Evolutionary conservation across 2,329 filamentous ascomycete species (phyloP).

Genomic region (Colletotrichum musae): DNA sequence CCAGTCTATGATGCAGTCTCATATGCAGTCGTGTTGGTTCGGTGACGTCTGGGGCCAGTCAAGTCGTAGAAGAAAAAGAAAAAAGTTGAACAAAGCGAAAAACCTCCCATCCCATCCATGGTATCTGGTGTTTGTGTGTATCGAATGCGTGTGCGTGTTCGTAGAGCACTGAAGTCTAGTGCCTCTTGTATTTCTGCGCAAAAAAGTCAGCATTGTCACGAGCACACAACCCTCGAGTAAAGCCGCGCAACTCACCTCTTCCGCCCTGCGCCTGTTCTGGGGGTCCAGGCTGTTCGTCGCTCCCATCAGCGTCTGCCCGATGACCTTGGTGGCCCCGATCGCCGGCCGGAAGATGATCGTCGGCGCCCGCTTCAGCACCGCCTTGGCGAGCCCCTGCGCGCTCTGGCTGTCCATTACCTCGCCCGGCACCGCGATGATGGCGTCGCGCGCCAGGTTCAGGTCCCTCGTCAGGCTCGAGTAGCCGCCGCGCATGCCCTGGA

Average conservation of each 20-base stretch:
- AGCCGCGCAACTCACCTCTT: slow-evolving; percentile 82
- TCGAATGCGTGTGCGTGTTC: slow-evolving; percentile 4
- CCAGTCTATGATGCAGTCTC: slow-evolving; percentile 43
- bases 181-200: slow-evolving; percentile 64
- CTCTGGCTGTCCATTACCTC: slow-evolving; percentile 90
- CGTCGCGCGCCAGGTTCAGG: slow-evolving; percentile 87
- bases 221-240: too few relatives aligned
- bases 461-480: slow-evolving; percentile 88
- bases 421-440: slow-evolving; percentile 93
- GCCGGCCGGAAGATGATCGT: slow-evolving; percentile 93
- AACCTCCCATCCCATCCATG: neutral
- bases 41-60: neutral
- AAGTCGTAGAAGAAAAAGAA: neutral
- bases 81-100: neutral
- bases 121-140: slow-evolving; percentile 21
- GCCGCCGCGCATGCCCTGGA: slow-evolving; percentile 87
- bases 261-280: slow-evolving; percentile 82
- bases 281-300: slow-evolving; percentile 94
- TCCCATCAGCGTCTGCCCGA: slow-evolving; percentile 90
- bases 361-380: slow-evolving; percentile 86
- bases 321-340: slow-evolving; percentile 89
- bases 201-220: slow-evolving; percentile 34
- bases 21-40: slow-evolving; percentile 29
- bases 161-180: slow-evolving; percentile 45
- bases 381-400: slow-evolving; percentile 84